phyloP scores from a whole-genome alignment of 352 stramenopile genomes.

The Thraustochytrium striatum region DNA sequence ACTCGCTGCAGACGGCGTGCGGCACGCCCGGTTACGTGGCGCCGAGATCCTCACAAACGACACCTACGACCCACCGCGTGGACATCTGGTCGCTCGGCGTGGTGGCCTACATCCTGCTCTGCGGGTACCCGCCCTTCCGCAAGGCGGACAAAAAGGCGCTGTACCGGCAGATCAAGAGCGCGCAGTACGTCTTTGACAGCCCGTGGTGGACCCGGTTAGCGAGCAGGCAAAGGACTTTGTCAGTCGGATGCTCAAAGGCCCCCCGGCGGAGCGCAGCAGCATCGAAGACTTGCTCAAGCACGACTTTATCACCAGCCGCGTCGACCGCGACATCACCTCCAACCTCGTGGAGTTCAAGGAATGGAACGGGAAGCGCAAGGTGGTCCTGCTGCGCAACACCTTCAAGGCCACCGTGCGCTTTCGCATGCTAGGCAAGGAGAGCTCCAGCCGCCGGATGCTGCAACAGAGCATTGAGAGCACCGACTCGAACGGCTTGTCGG shows the following conservation, averaged over 20 bases:
- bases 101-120: conserved; percentile 86
- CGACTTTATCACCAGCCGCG: conserved; percentile 63
- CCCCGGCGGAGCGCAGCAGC: conserved; percentile 51
- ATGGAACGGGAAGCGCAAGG: conserved; percentile 39
- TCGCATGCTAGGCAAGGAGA: conserved; percentile 20
- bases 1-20: conserved; percentile 51
- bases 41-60: too few species aligned
- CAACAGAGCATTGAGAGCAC: not conserved
- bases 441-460: not conserved
- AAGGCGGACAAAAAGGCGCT: conserved; percentile 74
- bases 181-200: conserved; percentile 72
- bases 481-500: too few species aligned
- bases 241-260: conserved; percentile 50
- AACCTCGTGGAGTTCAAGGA: conserved; percentile 9
- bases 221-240: conserved; percentile 83
- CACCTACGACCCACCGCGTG: too few species aligned
- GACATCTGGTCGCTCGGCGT: conserved; percentile 90
- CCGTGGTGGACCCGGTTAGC: conserved; percentile 80
- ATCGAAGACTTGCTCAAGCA: conserved; percentile 67
- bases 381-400: conserved; percentile 28
- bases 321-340: not conserved
- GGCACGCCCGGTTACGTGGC: conserved; percentile 80
- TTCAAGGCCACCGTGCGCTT: conserved; percentile 19
- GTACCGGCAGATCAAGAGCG: conserved; percentile 79
- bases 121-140: conserved; percentile 79